phyloP scores from a whole-genome alignment of 352 stramenopile genomes.

The Globisporangium mamillatum region DNA sequence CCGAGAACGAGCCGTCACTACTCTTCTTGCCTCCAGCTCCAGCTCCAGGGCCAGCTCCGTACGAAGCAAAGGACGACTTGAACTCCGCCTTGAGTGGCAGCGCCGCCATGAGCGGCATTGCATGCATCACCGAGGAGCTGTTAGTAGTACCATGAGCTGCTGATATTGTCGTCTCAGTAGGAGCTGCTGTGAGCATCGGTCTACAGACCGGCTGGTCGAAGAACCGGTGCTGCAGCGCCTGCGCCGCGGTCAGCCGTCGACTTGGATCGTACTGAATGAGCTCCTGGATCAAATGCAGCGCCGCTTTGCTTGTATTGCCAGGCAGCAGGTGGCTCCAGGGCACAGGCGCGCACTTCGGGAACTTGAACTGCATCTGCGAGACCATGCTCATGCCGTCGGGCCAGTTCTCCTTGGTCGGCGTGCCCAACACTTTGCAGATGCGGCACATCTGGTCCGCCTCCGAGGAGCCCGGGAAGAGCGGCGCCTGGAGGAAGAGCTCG shows the following conservation, averaged over 20 bases:
- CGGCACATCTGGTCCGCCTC: slow-evolving; percentile 97
- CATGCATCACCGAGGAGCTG: not conserved
- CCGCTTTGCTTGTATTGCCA: slow-evolving; percentile 52
- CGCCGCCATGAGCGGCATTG: not conserved
- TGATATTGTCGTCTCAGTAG: not conserved
- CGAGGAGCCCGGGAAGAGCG: slow-evolving; percentile 78
- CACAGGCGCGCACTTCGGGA: slow-evolving; percentile 84
- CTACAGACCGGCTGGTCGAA: slow-evolving; percentile 73
- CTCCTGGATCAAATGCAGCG: slow-evolving; percentile 84
- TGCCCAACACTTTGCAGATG: slow-evolving; percentile 91
- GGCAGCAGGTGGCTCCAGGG: slow-evolving; percentile 73
- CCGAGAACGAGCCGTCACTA: not conserved
- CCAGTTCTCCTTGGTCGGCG: slow-evolving; percentile 89
- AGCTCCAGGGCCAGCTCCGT: not conserved
- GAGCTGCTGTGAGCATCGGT: slow-evolving; percentile 27
- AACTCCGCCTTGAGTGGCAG: slow-evolving; percentile 33
- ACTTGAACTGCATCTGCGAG: slow-evolving; percentile 90
- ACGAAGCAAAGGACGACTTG: slow-evolving; percentile 15
- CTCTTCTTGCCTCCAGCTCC: slow-evolving; percentile 11
- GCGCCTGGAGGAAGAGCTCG: slow-evolving; percentile 70
- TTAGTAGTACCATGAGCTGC: not conserved
- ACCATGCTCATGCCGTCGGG: slow-evolving; percentile 86
- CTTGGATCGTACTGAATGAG: slow-evolving; percentile 92
- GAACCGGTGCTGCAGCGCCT: slow-evolving; percentile 93
- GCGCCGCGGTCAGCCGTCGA: slow-evolving; percentile 76